phyloP scores from a whole-genome alignment of 176 grass and related monocot genomes.

The Dendrocalamus sinicus region DNA sequence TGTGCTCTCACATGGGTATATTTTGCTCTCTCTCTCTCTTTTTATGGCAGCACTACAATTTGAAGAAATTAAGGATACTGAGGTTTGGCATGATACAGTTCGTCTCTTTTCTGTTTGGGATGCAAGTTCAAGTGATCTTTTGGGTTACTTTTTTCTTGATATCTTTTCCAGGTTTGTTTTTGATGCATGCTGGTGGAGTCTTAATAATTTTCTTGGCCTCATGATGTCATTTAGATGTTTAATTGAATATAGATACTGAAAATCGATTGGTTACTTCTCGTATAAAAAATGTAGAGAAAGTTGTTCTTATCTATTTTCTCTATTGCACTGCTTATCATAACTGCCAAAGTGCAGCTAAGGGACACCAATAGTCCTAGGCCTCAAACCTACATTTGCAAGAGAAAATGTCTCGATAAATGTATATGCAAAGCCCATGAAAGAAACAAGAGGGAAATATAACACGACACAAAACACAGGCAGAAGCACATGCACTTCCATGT shows the following conservation, averaged over 20 bases:
- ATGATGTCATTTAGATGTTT: slow-evolving; percentile 11
- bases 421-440: slow-evolving; percentile 15
- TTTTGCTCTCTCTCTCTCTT: slow-evolving; percentile 16
- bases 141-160: slow-evolving; percentile 97
- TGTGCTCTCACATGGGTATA: slow-evolving; percentile 21
- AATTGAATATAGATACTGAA: slow-evolving; percentile 12
- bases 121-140: slow-evolving; percentile 71
- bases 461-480: neutral
- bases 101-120: slow-evolving; percentile 81
- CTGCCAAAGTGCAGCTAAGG: slow-evolving; percentile 1
- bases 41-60: slow-evolving; percentile 73
- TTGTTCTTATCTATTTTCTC: slow-evolving; percentile 23
- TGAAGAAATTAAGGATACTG: slow-evolving; percentile 78
- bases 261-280: neutral
- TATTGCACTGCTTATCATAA: slow-evolving; percentile 23
- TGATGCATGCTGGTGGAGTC: slow-evolving; percentile 22
- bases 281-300: slow-evolving; percentile 23
- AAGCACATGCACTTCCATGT: slow-evolving; percentile 2
- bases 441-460: slow-evolving; percentile 15
- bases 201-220: slow-evolving; percentile 33
- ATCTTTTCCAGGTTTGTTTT: slow-evolving; percentile 76
- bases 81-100: slow-evolving; percentile 93
- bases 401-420: neutral
- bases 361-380: slow-evolving; percentile 6
- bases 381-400: neutral